Evolutionary conservation across 2,329 filamentous ascomycete species (phyloP).

Genomic region (Pseudogymnoascus sp.): DNA sequence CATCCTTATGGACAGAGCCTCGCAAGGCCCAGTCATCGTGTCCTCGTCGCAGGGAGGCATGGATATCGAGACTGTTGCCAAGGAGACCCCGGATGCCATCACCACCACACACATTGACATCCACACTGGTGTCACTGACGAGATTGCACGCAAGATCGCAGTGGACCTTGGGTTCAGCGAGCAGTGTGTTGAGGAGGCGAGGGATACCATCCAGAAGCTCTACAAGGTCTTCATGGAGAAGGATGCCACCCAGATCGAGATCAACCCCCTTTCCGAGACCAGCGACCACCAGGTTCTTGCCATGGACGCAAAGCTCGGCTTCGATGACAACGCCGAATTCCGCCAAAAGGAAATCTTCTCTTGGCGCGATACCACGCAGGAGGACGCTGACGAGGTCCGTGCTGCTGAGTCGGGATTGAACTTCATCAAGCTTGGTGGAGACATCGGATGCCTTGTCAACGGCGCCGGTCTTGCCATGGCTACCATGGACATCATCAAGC

Average conservation of each 20-base stretch:
- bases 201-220: conserved; percentile 94
- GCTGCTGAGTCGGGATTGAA: conserved; percentile 91
- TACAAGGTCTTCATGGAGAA: conserved; percentile 99
- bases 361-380: conserved; percentile 90
- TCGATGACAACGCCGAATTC: conserved; percentile 98
- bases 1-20: conserved; percentile 92
- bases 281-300: conserved; percentile 96
- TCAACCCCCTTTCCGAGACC: conserved; percentile 97
- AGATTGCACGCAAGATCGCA: conserved; percentile 84
- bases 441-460: conserved; percentile 98
- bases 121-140: conserved; percentile 88
- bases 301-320: conserved; percentile 98
- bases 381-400: conserved; percentile 95
- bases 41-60: conserved; percentile 97
- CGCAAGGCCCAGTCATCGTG: conserved; percentile 89
- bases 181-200: conserved; percentile 93
- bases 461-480: conserved; percentile 98
- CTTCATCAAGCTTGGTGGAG: conserved; percentile 99
- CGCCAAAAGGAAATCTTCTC: conserved; percentile 93
- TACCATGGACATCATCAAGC: conserved; percentile 99
- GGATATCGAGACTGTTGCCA: conserved; percentile 98
- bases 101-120: conserved; percentile 90
- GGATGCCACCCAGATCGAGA: conserved; percentile 98
- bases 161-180: conserved; percentile 93
- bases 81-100: conserved; percentile 95